Evolutionary conservation across 2,329 filamentous ascomycete species (phyloP), one percentile per base, ranked within the genome.

Genomic region (Aureobasidium sp.): DNA sequence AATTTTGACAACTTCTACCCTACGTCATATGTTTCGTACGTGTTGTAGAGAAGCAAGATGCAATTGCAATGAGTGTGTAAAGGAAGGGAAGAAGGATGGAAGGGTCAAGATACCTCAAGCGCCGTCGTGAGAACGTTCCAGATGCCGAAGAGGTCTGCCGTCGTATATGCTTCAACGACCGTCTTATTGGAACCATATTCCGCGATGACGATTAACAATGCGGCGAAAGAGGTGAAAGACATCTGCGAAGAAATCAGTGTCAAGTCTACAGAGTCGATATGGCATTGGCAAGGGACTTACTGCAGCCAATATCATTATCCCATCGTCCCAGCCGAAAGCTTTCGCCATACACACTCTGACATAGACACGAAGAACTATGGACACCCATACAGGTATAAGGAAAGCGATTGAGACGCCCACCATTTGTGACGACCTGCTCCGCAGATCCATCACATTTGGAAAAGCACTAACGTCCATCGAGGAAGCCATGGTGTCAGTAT

Each of bases 261-360:
- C 29, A 64, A 50, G 20, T 9, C 7, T 40, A 25, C 16, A 33
- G 20, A 8, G 31, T 43, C 29, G 43, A 69, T n/a, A n/a, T n/a
- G n/a, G n/a, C n/a, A n/a, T n/a, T n/a, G n/a, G n/a, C n/a, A n/a
- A n/a, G n/a, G n/a, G n/a, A n/a, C n/a, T n/a, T n/a, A n/a, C n/a
- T n/a, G n/a, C n/a, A n/a, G n/a, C 67, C n/a, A 48, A 47, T 27
- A 66, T 33, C 11, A 59, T 42, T 5, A 62, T 33, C 33, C 42
- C 62, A 47, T 69, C 67, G 31, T 69, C 67, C 63, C 58, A 64
- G 15, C 67, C 67, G 40, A 69, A 67, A 23, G 66, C 62, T 40
- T 55, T 23, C 16, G 64, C 66, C 29, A 65, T 64, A 36, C 64
- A 63, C 6, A 55, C 20, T 1, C 67, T 62, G 42, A 66, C 59